These are phyloP conservation scores for Excoecaria cochinchinensis DNA, from an alignment of 345 rosid genomes.

Conservation along the genomic window DNA sequence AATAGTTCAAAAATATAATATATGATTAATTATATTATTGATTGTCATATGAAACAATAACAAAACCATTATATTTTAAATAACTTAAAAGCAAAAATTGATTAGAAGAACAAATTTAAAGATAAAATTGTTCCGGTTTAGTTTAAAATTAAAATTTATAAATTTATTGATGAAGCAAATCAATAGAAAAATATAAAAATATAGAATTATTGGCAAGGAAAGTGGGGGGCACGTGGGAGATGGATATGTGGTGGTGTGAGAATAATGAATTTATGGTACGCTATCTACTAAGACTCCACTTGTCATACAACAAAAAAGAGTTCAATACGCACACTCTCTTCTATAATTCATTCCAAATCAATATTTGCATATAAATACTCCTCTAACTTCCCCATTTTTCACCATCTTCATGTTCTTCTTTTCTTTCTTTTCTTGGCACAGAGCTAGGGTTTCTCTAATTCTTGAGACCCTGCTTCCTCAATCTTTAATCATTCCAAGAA, in stretches of 20 bases:
- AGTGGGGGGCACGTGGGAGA: conserved; percentile 2
- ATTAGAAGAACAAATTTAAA: no score
- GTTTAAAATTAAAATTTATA: not conserved
- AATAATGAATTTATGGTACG: conserved; percentile 45
- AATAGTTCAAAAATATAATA: no score
- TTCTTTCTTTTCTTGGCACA: not conserved
- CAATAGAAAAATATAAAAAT: no score
- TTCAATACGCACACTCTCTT: conserved; percentile 41
- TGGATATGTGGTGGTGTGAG: conserved; percentile 6
- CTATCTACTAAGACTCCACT: conserved; percentile 65
- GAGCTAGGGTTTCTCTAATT: conserved; percentile 32
- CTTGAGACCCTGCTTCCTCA: conserved; percentile 18
- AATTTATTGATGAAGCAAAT: not conserved
- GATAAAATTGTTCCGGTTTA: no score
- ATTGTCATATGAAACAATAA: no score
- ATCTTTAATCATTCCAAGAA: not conserved
- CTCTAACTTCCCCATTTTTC: not conserved
- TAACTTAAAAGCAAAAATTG: no score
- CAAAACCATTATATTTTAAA: no score
- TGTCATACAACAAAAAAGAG: conserved; percentile 64
- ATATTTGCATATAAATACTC: not conserved
- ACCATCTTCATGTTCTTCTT: conserved; percentile 7
- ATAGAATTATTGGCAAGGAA: conserved; percentile 14
- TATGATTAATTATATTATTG: no score
- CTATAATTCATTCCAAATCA: not conserved